Evolutionary conservation across 768 basidiomycete genomes (phyloP), one percentile per base, ranked within the genome.

Genomic region (Lentinus tigrinus): DNA sequence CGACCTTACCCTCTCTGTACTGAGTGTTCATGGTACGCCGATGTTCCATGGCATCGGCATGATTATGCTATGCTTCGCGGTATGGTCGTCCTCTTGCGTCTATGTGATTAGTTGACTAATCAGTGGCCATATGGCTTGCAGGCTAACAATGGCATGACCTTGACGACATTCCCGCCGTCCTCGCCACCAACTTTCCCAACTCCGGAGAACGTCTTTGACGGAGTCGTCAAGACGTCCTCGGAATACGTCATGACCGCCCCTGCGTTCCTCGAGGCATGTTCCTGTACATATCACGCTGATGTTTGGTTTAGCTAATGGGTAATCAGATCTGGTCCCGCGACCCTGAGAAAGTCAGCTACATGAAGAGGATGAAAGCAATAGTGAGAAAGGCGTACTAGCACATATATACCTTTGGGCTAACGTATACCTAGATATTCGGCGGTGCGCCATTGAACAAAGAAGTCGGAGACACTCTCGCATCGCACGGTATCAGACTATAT

Each of bases 101-200:
- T 10, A 6, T 10, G 24, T 14, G 2, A 10, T n/a, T 23, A 9
- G 23, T 26, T 23, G 7, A 26, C 26, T 28, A 5, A 31, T 4
- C 4, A n/a, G 23, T 50, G 3, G 50, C 16, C 14, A 4, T n/a
- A 3, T 43, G 17, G n/a, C 14, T 23, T 10, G 6, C 24, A 59
- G 61, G 40, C 42, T 9, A 37, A 47, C 19, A 57, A 52, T 6
- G 69, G 69, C n/a, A 28, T 56, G 21, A 53, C 63, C 0, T 34
- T 71, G 26, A 57, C 61, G 3, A n/a, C 61, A 11, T 71, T 67
- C 52, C 43, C 52, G 47, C 73, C 70, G 2, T 31, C 21, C 10
- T 55, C 53, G 5, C 69, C 69, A 1, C 65, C 66, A 0, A 54
- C 59, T 8, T 58, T 67, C 24, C 65, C 72, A 3, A 73, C 64